These are phyloP conservation scores for Westerdykella sp. DNA, from an alignment of 2,329 filamentous ascomycete species.

Conservation along the genomic window DNA sequence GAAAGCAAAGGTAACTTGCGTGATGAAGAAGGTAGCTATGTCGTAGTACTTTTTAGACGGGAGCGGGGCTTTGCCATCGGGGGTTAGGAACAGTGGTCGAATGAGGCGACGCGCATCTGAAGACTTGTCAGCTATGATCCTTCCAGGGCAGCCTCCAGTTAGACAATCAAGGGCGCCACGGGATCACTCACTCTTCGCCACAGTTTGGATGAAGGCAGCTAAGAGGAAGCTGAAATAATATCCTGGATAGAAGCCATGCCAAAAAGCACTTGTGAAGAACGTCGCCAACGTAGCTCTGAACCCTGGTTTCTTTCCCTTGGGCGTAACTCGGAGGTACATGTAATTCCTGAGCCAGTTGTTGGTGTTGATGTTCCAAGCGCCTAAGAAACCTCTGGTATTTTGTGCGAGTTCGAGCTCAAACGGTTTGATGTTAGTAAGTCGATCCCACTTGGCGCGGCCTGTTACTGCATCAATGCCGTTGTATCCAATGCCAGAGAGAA, in stretches of 20 bases:
- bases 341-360: slow-evolving; percentile 97
- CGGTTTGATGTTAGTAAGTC: slow-evolving; percentile 82
- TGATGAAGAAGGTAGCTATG: slow-evolving; percentile 64
- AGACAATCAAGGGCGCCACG: neutral
- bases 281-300: slow-evolving; percentile 92
- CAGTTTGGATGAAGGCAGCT: slow-evolving; percentile 85
- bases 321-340: slow-evolving; percentile 89
- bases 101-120: slow-evolving; percentile 81
- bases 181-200: slow-evolving; percentile 73
- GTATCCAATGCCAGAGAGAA: slow-evolving; percentile 87
- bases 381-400: slow-evolving; percentile 87
- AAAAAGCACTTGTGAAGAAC: slow-evolving; percentile 89
- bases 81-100: slow-evolving; percentile 85
- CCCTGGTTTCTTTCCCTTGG: slow-evolving; percentile 89
- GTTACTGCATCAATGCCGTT: slow-evolving; percentile 83
- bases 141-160: no score
- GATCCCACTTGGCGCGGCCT: slow-evolving; percentile 82
- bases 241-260: slow-evolving; percentile 97
- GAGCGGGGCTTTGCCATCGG: slow-evolving; percentile 53
- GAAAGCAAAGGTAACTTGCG: slow-evolving; percentile 80
- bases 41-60: slow-evolving; percentile 83
- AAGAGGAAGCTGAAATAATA: slow-evolving; percentile 91
- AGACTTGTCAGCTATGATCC: slow-evolving; percentile 3
- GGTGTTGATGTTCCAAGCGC: slow-evolving; percentile 97
- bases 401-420: slow-evolving; percentile 82